Conservation (phyloP, 2,329 filamentous ascomycete genomes). For the Huntiella abstrusa region DNA sequence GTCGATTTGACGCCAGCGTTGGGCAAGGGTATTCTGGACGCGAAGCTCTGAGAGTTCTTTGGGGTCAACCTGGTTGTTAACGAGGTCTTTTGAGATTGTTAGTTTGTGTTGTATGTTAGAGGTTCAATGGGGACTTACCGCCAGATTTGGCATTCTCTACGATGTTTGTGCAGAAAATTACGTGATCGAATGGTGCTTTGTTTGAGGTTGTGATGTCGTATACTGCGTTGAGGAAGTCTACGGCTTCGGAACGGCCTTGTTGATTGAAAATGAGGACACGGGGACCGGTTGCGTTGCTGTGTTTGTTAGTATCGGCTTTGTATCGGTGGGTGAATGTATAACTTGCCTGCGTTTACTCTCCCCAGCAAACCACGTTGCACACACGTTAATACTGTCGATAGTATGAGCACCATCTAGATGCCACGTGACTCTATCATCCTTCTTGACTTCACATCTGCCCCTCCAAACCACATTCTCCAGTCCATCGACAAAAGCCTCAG, state of each 20-base stretch:
- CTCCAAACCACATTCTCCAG: slow-evolving; percentile 59
- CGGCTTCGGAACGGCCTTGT: slow-evolving; percentile 35
- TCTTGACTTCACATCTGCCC: slow-evolving; percentile 53
- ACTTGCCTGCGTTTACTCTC: slow-evolving; percentile 22
- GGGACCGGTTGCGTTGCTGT: slow-evolving; percentile 15
- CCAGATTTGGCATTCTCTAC: slow-evolving; percentile 20
- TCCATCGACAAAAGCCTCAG: slow-evolving; percentile 48
- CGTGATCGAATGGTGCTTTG: slow-evolving; percentile 42
- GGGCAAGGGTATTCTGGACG: slow-evolving; percentile 32
- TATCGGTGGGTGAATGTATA: background rate
- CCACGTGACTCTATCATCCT: slow-evolving; percentile 40
- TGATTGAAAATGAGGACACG: slow-evolving; percentile 76
- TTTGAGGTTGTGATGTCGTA: slow-evolving; percentile 19
- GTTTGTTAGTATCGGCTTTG: no score
- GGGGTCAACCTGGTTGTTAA: slow-evolving; percentile 35
- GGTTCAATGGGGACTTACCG: slow-evolving; percentile 15
- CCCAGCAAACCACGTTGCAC: slow-evolving; percentile 61
- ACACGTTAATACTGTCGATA: slow-evolving; percentile 67
- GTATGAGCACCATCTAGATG: slow-evolving; percentile 91
- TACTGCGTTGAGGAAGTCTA: slow-evolving; percentile 33
- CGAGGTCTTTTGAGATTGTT: slow-evolving; percentile 27
- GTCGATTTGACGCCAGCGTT: slow-evolving; percentile 30
- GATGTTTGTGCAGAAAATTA: slow-evolving; percentile 67
- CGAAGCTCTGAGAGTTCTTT: slow-evolving; percentile 32
- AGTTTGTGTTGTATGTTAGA: background rate